A percentile compares a stretch with the other conserved stretches of the same genome.
Evolutionary conservation across 495 filamentous ascomycete species (phyloP).

Genomic region (Neurospora intermedia): DNA sequence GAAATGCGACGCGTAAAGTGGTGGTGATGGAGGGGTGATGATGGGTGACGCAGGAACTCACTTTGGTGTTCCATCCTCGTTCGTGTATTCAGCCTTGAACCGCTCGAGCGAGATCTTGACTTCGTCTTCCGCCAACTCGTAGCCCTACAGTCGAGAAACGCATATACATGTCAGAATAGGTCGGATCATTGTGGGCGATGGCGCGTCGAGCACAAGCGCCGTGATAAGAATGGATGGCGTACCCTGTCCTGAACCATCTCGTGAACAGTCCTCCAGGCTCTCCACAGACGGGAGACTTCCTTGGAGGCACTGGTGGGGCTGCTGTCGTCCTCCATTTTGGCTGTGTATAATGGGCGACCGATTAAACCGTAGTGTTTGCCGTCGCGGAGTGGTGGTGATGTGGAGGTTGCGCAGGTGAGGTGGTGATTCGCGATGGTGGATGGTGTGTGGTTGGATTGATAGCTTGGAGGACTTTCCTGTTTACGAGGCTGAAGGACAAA

Average conservation of each 20-base stretch:
- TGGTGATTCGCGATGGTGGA: not conserved
- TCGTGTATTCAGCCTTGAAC: slow-evolving; percentile 58
- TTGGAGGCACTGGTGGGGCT: slow-evolving; percentile 36
- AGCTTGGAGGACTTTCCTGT: slow-evolving; percentile 6
- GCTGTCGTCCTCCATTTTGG: slow-evolving; percentile 45
- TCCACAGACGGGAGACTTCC: slow-evolving; percentile 69
- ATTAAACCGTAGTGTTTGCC: not conserved
- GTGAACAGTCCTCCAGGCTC: slow-evolving; percentile 76
- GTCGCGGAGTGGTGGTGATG: slow-evolving; percentile 5
- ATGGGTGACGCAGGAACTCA: slow-evolving; percentile 30
- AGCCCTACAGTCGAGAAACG: slow-evolving; percentile 48
- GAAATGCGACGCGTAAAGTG: not conserved
- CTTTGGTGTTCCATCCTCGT: slow-evolving; percentile 60
- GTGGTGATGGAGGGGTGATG: no score
- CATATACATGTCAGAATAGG: not conserved
- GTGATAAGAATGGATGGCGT: slow-evolving; percentile 17
- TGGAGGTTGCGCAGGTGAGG: not conserved
- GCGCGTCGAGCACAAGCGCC: not conserved
- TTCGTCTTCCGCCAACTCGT: slow-evolving; percentile 84
- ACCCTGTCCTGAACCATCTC: slow-evolving; percentile 82
- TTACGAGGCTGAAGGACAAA: slow-evolving; percentile 7
- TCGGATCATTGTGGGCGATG: not conserved
- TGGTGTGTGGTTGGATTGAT: not conserved
- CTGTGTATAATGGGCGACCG: not conserved
- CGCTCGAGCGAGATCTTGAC: slow-evolving; percentile 66